Base-by-base conservation (phyloP, 1,284 basidiomycete genomes). In the Ceratobasidium sp. region DNA sequence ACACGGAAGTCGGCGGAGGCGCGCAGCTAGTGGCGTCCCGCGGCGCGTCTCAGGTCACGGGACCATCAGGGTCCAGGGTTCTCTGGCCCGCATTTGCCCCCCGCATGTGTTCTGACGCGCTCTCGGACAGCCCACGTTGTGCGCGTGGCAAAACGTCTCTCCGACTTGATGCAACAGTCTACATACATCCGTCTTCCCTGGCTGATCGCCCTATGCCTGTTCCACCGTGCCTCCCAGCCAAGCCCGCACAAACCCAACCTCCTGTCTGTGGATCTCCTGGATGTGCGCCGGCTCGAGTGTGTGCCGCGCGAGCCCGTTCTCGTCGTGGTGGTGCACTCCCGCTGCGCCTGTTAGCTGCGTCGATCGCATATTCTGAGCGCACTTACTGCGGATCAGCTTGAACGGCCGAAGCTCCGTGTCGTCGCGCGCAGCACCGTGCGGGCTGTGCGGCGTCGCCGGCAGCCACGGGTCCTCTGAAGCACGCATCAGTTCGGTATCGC, bases 261-360 rank as follows among this genome's bases (percentile, higher is more conserved):
- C 92, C 79, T 96, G 89, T 49, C 82, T 81, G 77, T 98, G 96
- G 58, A 98, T 91, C 77, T 88, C 86, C 73, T 86, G 85, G 76
- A 98, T 97, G 76, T 94, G 86, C 9, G 82, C 78, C 0, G 96
- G 96, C 79, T 98, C 96, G 32, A 87, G 82, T 0, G 81, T 78
- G 43, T 88, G 83, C 75, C 94, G 83, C 11, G 78, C 78, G n/a
- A 94, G 84, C 0, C 95, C 95, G 78, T 92, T 91, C 82, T 96
- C 93, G 77, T 97, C 95, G 78, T 90, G 97, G 78, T 97, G 95
- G 79, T 98, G 95, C 1, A 96, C 93, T 21, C 87, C 94, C 73
- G 88, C 91, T 93, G 75, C 59, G 57, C 61, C 66, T 5, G 7
- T 5, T 21, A 26, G 21, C 43, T 23, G 35, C 18, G 9, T n/a